Evolutionary conservation across 495 filamentous ascomycete genomes (phyloP), one percentile per base, ranked within the genome.

Genomic region (Endocarpon pusillum): DNA sequence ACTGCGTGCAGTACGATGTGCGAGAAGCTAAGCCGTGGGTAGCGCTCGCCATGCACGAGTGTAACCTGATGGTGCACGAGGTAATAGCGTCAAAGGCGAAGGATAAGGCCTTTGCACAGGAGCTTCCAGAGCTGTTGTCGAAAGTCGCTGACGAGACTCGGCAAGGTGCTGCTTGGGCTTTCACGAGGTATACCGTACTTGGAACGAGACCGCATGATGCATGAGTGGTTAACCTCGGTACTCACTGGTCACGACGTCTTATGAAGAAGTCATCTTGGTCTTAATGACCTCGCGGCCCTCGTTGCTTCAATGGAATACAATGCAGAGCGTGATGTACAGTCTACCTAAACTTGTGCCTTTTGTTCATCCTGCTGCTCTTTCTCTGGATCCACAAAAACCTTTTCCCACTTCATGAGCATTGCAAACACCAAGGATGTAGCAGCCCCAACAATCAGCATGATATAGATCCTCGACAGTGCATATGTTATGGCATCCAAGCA

Each of bases 351-450:
- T 25, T 25, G 8, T 8, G 23, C 23, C 23, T 25, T 25, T 25
- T 25, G 23, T 25, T 12, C 23, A 25, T 25, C 23, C 23, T 25
- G 23, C 23, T 8, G 8, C 23, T 25, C 23, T 25, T 25, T 25
- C 12, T 12, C 39, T 18, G 27, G 22, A 19, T 41, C 23, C 30
- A 38, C 21, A 25, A 49, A 49, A 9, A 49, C 25, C 28, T 20
- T 46, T 34, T 49, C 46, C 33, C 39, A 36, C 34, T 41, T 47
- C 44, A 49, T 44, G 19, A 37, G 31, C 24, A 45, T 3, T 1
- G 29, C 21, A 11, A 33, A 19, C 1, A 42, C 19, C 19, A 44
- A 8, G 4, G 37, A 36, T 8, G 45, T 4, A 2, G 37, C 41
- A 3, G 35, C 46, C 4, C 42, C 46, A 10, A 40, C 21, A 3